Evolutionary conservation across 1,284 basidiomycete genomes (phyloP).

Genomic region (Cryptococcus jaspeensis): DNA sequence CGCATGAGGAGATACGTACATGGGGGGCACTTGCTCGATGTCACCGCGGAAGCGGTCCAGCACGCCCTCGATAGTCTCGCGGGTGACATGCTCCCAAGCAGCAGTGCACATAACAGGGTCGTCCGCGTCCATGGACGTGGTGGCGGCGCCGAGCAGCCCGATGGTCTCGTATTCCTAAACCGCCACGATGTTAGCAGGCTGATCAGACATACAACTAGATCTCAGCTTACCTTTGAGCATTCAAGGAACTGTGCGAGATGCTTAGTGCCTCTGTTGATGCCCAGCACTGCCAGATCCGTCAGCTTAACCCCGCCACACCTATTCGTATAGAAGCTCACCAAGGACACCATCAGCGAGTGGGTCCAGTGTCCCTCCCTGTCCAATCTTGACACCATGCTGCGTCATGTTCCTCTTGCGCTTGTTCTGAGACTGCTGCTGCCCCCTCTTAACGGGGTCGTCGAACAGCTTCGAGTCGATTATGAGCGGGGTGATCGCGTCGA

Average conservation of each 20-base stretch:
- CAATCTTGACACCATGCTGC: constrained; percentile 48
- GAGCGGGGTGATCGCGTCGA: constrained; percentile 82
- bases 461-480: constrained; percentile 78
- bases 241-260: constrained; percentile 79
- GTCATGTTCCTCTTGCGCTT: constrained; percentile 44
- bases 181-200: neutral
- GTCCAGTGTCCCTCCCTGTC: constrained; percentile 71
- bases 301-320: neutral
- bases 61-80: constrained; percentile 67
- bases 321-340: constrained; percentile 56
- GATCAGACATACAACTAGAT: neutral
- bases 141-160: constrained; percentile 88
- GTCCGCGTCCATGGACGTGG: constrained; percentile 91
- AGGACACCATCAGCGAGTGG: constrained; percentile 80
- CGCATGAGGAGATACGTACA: constrained; percentile 61
- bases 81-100: constrained; percentile 80
- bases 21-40: constrained; percentile 85
- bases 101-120: constrained; percentile 72
- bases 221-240: constrained; percentile 73
- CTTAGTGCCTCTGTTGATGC: constrained; percentile 88
- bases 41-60: constrained; percentile 80
- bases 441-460: constrained; percentile 53
- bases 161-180: constrained; percentile 86
- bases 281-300: constrained; percentile 66
- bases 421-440: constrained; percentile 11